Percentiles rank a stretch among this genome's conserved stretches.
Evolutionary conservation across 1,284 basidiomycete genomes (phyloP).

Genomic region (Calocybe gambosa): DNA sequence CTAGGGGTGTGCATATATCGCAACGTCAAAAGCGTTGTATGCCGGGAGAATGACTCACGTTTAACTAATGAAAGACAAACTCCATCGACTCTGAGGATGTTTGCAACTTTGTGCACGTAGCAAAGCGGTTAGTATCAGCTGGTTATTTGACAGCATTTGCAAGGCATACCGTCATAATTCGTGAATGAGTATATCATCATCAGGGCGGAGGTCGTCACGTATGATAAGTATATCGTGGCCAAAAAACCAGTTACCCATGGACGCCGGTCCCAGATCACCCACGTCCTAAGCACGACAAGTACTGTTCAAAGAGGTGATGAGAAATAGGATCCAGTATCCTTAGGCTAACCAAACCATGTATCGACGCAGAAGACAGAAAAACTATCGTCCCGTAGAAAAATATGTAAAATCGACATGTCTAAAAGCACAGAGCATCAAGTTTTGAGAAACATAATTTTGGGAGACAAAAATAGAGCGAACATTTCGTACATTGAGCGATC

Average conservation of each 20-base stretch:
- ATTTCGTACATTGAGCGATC: not conserved
- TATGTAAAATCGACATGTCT: not conserved
- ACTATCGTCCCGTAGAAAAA: not conserved
- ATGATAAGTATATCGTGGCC: not conserved
- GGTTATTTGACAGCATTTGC: not conserved
- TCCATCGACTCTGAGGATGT: not conserved
- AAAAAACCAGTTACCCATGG: slow-evolving; percentile 1
- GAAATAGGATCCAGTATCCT: not conserved
- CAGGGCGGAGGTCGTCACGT: not conserved
- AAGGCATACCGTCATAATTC: not conserved
- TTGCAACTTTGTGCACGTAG: not conserved
- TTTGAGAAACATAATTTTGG: not conserved
- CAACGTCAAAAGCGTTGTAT: not conserved
- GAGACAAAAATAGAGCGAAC: too few species aligned
- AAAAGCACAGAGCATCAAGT: not conserved
- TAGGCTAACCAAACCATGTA: slow-evolving; percentile 1
- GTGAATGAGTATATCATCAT: slow-evolving; percentile 1
- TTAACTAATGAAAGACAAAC: not conserved
- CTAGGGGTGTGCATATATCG: not conserved
- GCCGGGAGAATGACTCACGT: not conserved
- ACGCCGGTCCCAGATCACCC: slow-evolving; percentile 2
- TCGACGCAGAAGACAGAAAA: slow-evolving; percentile 1
- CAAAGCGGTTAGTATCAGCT: not conserved
- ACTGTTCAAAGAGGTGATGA: not conserved
- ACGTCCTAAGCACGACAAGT: not conserved